Conservation (phyloP, 1,139 yeast species). For the Sugiyamaella paludigena region DNA sequence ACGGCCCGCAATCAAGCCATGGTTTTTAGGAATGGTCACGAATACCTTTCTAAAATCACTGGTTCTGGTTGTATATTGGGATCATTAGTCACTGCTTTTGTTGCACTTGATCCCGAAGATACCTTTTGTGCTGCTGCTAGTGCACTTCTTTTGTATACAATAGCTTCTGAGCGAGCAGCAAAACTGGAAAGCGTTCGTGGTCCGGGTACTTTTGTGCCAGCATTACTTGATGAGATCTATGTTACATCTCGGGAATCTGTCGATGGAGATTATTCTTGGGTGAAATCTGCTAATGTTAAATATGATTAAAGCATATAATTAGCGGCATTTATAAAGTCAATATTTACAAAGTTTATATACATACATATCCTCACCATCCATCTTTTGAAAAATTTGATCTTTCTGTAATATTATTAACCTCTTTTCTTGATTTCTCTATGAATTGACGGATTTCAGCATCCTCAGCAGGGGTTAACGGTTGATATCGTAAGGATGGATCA, state of each 20-base stretch:
- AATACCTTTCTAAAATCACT: conserved; percentile 70
- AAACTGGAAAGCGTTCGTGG: conserved; percentile 29
- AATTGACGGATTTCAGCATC: conserved; percentile 35
- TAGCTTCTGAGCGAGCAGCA: conserved; percentile 62
- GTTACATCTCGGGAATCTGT: conserved; percentile 13
- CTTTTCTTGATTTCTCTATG: conserved; percentile 10
- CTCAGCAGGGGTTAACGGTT: conserved; percentile 51
- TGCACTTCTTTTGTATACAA: conserved; percentile 63
- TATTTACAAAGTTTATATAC: not conserved
- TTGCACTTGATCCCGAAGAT: conserved; percentile 35
- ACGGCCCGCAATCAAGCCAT: conserved; percentile 38
- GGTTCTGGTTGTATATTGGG: conserved; percentile 90
- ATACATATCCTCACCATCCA: conserved; percentile 12
- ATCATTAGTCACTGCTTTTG: conserved; percentile 61
- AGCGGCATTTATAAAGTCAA: not conserved
- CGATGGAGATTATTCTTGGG: conserved; percentile 6
- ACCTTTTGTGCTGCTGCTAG: conserved; percentile 47
- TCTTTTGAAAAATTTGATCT: conserved; percentile 12
- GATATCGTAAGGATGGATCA: conserved; percentile 78
- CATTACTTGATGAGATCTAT: conserved; percentile 49
- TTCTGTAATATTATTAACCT: conserved; percentile 3
- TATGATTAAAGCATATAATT: too few relatives aligned
- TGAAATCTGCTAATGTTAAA: conserved; percentile 5
- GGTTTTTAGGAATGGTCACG: conserved; percentile 58
- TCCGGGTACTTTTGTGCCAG: conserved; percentile 53